phyloP scores from a whole-genome alignment of 2,329 filamentous ascomycete genomes.

The Aspergillus sp. region DNA sequence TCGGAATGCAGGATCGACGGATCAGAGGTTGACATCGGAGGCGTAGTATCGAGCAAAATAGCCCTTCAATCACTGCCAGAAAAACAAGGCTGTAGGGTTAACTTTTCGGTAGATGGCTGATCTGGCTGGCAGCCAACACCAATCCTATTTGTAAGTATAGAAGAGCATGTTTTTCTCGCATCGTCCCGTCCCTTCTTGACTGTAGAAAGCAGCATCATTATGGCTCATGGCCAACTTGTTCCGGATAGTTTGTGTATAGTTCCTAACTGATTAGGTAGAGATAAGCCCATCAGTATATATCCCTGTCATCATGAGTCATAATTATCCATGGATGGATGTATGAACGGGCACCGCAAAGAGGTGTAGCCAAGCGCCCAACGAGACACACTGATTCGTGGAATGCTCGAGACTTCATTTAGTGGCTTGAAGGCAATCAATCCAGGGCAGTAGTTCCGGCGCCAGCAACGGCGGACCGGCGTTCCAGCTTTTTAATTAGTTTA shows the following conservation, averaged over 20 bases:
- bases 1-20: constrained; percentile 16
- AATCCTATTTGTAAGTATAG: background rate
- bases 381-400: background rate
- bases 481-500: no score
- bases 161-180: background rate
- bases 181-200: background rate
- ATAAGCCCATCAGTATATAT: background rate
- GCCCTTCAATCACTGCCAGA: no score
- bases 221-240: no score
- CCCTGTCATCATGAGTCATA: background rate
- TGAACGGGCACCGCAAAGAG: background rate
- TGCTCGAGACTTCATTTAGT: background rate
- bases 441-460: no score
- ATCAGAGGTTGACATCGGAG: background rate
- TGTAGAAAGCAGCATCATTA: background rate
- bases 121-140: background rate
- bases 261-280: no score
- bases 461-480: no score
- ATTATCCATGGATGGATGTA: background rate
- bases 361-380: background rate
- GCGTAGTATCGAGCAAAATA: background rate
- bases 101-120: background rate
- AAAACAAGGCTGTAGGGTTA: background rate
- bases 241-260: no score
- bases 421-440: background rate